phyloP scores from a whole-genome alignment of 1,284 basidiomycete species.

The Irpex lacteus region DNA sequence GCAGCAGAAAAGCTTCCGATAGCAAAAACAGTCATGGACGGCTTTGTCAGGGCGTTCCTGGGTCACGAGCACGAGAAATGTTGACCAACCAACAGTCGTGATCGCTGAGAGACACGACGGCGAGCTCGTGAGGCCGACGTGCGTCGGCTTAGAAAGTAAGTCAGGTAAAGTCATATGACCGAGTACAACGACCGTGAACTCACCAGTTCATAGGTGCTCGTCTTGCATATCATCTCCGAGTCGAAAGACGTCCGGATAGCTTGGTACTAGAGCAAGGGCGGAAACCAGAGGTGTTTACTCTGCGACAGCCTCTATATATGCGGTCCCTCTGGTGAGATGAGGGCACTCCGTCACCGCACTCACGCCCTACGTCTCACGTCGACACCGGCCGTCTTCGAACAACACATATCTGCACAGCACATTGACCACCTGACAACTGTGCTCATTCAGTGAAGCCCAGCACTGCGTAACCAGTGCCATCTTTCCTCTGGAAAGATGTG shows the following conservation, averaged over 20 bases:
- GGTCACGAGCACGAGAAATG: neutral
- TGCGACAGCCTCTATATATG: neutral
- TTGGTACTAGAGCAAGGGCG: neutral
- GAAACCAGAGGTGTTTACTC: neutral
- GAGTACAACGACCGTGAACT: neutral
- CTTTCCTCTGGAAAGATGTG: too few species aligned
- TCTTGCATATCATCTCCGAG: neutral
- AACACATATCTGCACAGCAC: neutral
- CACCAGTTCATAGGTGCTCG: neutral
- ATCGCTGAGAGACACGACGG: neutral
- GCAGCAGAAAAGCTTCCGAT: neutral
- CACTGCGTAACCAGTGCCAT: too few species aligned
- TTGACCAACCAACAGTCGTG: neutral
- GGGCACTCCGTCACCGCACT: neutral
- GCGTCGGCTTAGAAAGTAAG: neutral
- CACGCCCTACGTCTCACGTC: neutral
- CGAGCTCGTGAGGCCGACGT: neutral
- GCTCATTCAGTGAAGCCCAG: neutral
- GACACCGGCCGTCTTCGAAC: neutral
- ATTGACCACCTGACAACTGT: neutral
- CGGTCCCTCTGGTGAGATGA: neutral
- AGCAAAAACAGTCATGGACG: neutral
- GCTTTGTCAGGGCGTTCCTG: neutral
- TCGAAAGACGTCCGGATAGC: neutral
- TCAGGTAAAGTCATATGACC: neutral